These are phyloP conservation scores for Botrytis tulipae DNA, from an alignment of 2,329 filamentous ascomycete genomes.

Conservation along the genomic window DNA sequence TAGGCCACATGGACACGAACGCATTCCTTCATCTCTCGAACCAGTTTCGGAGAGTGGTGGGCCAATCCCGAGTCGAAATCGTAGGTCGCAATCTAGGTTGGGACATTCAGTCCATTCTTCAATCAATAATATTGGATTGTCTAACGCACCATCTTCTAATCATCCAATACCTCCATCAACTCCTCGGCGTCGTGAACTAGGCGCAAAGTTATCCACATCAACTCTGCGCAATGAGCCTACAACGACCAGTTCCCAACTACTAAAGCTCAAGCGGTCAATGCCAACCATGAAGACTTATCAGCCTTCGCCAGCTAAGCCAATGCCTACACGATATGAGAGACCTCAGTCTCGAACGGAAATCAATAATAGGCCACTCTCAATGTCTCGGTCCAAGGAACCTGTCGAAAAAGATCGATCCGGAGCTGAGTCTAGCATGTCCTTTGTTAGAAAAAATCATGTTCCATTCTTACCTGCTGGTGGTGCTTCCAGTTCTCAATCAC, in stretches of 20 bases:
- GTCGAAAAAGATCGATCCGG: constrained; percentile 54
- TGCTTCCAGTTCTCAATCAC: constrained; percentile 65
- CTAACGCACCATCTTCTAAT: constrained; percentile 56
- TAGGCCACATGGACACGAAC: constrained; percentile 69
- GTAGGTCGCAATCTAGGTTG: constrained; percentile 65
- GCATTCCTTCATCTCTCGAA: constrained; percentile 75
- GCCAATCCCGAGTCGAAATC: constrained; percentile 58
- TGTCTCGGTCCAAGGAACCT: constrained; percentile 67
- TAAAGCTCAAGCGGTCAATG: constrained; percentile 64
- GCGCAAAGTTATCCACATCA: constrained; percentile 52
- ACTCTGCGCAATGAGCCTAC: constrained; percentile 58
- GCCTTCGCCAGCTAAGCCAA: constrained; percentile 52
- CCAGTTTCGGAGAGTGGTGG: constrained; percentile 89
- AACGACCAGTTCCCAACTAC: constrained; percentile 63
- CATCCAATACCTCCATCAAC: constrained; percentile 56
- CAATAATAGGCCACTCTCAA: constrained; percentile 48
- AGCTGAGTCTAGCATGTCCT: constrained; percentile 50
- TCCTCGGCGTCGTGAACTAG: constrained; percentile 60
- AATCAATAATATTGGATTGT: constrained; percentile 59
- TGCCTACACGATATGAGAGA: constrained; percentile 51
- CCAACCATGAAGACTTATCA: constrained; percentile 54
- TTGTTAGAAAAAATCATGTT: constrained; percentile 58
- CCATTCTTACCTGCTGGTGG: constrained; percentile 80
- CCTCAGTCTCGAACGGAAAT: constrained; percentile 58
- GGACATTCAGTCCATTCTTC: constrained; percentile 70